These are phyloP conservation scores for Luvunga scandens DNA, from an alignment of 345 rosid species.

Conservation along the genomic window DNA sequence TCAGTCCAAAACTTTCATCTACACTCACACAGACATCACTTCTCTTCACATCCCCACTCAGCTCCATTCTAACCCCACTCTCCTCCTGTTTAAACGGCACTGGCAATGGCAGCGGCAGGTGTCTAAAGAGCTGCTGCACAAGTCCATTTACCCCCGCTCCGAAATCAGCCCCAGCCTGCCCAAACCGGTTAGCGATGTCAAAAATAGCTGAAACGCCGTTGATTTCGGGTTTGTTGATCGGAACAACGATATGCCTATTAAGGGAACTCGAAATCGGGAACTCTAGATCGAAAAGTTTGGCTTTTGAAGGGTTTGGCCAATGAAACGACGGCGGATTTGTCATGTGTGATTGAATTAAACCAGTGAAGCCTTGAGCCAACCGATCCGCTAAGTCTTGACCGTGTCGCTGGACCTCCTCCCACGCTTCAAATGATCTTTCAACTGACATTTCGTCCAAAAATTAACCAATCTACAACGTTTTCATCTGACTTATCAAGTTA, in stretches of 20 bases:
- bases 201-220: constrained; percentile 72
- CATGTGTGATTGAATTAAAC: constrained; percentile 71
- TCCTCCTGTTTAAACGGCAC: constrained; percentile 66
- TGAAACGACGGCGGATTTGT: constrained; percentile 58
- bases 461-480: neutral
- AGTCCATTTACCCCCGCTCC: constrained; percentile 72
- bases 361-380: constrained; percentile 84
- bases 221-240: constrained; percentile 41
- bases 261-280: constrained; percentile 48
- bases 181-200: constrained; percentile 73
- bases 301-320: constrained; percentile 60
- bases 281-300: constrained; percentile 73
- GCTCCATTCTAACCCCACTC: constrained; percentile 20
- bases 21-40: constrained; percentile 23
- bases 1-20: constrained; percentile 35
- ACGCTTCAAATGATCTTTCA: constrained; percentile 87
- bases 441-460: constrained; percentile 53
- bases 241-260: constrained; percentile 40
- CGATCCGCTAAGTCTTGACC: constrained; percentile 91
- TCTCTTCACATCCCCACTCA: constrained; percentile 26
- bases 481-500: constrained; percentile 1
- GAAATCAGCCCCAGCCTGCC: constrained; percentile 87
- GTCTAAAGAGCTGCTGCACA: constrained; percentile 77
- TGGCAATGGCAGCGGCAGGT: constrained; percentile 49
- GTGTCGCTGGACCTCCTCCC: constrained; percentile 97